These are phyloP conservation scores for Ogataea henricii DNA, from an alignment of 805 yeast genomes.

Conservation along the genomic window DNA sequence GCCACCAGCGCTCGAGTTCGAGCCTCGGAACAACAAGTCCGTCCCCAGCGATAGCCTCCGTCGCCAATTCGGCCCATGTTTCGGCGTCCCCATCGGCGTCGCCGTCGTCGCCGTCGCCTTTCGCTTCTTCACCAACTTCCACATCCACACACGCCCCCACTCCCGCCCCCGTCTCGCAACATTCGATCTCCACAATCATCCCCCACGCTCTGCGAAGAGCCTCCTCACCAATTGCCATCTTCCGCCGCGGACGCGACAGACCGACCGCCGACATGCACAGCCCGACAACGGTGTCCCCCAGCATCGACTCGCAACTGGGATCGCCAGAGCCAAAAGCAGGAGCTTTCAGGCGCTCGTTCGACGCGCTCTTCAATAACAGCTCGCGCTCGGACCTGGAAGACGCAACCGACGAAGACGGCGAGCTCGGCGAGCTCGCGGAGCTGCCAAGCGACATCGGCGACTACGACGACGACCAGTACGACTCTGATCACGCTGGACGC, in stretches of 20 bases:
- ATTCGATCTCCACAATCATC: constrained; percentile 4
- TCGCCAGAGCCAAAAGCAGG: background rate
- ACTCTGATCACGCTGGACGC: constrained; percentile 1
- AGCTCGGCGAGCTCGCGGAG: too few species aligned
- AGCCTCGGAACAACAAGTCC: background rate
- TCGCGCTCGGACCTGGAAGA: constrained; percentile 1
- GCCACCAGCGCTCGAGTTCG: background rate
- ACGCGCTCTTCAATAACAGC: constrained; percentile 5
- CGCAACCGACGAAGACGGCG: constrained; percentile 2
- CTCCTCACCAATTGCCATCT: constrained; percentile 13
- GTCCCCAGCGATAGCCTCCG: background rate
- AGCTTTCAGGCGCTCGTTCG: constrained; percentile 4
- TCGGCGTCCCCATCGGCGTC: background rate
- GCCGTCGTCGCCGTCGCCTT: background rate
- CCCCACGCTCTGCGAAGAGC: constrained; percentile 12
- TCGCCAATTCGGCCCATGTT: background rate
- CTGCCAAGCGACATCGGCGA: constrained; percentile 24
- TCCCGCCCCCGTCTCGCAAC: background rate
- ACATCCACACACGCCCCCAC: background rate
- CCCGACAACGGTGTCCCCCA: background rate
- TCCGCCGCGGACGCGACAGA: constrained; percentile 8
- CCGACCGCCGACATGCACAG: constrained; percentile 5
- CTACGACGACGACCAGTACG: constrained; percentile 24
- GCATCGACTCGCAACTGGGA: background rate
- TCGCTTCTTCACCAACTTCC: background rate